Evolutionary conservation across 192 early-diverging fungal genomes (phyloP).

Genomic region (Gryganskiella cystojenkinii): DNA sequence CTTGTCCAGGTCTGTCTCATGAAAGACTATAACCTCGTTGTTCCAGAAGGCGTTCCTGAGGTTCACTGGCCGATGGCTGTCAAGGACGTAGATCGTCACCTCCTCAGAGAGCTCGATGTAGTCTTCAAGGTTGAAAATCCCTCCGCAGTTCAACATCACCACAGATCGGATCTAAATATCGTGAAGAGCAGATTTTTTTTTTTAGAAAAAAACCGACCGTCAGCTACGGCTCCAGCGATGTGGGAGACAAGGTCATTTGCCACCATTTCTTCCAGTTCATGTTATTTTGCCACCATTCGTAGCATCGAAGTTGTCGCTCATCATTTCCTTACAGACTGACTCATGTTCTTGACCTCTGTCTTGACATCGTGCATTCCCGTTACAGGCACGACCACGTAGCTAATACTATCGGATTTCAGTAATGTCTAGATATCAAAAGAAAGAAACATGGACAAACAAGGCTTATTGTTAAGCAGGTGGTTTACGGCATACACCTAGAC

Average conservation of each 20-base stretch:
- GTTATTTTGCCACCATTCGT: too few species aligned
- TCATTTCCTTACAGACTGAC: slow-evolving; percentile 58
- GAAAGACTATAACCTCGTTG: slow-evolving; percentile 85
- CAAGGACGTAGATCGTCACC: slow-evolving; percentile 82
- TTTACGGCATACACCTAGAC: too few species aligned
- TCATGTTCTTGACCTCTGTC: slow-evolving; percentile 67
- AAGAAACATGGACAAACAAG: neutral
- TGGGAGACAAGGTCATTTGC: too few species aligned
- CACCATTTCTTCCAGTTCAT: too few species aligned
- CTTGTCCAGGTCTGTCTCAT: slow-evolving; percentile 84
- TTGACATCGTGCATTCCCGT: slow-evolving; percentile 63
- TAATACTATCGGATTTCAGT: slow-evolving; percentile 83
- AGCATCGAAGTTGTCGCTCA: neutral
- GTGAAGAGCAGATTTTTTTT: neutral
- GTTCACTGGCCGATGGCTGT: slow-evolving; percentile 90
- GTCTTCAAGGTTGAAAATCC: slow-evolving; percentile 55
- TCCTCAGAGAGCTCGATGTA: slow-evolving; percentile 76
- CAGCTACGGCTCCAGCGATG: too few species aligned
- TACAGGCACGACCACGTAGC: slow-evolving; percentile 86
- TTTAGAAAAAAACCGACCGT: too few species aligned
- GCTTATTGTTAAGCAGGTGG: too few species aligned
- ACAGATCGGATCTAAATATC: slow-evolving; percentile 71
- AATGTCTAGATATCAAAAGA: slow-evolving; percentile 58
- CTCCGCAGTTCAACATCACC: slow-evolving; percentile 90
- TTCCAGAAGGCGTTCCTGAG: slow-evolving; percentile 83